Evolutionary conservation across 2,329 filamentous ascomycete species (phyloP).

Genomic region (Hypocrella siamensis): DNA sequence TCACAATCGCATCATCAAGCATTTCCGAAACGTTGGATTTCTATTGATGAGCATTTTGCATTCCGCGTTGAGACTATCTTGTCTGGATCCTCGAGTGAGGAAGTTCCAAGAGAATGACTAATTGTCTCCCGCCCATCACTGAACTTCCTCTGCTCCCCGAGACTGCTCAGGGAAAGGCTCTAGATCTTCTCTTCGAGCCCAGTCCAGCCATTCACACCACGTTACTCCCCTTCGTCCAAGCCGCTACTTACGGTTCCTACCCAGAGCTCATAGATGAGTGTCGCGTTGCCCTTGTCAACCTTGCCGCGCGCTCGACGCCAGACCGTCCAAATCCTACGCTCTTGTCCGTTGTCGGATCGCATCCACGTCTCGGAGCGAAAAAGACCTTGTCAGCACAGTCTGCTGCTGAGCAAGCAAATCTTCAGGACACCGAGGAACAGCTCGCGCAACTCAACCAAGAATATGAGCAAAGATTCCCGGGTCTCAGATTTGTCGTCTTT

Average conservation of each 20-base stretch:
- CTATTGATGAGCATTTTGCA: too few relatives aligned
- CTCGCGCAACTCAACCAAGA: constrained; percentile 53
- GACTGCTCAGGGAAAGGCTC: constrained; percentile 35
- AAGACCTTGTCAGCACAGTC: constrained; percentile 73
- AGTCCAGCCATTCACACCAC: constrained; percentile 59
- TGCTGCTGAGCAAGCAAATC: constrained; percentile 63
- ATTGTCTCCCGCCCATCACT: constrained; percentile 38
- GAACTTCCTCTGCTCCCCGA: constrained; percentile 40
- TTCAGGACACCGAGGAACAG: constrained; percentile 47
- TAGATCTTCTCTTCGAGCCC: constrained; percentile 78
- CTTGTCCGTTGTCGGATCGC: constrained; percentile 59
- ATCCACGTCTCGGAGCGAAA: constrained; percentile 70
- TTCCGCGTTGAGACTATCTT: too few relatives aligned
- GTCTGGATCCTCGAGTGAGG: too few relatives aligned
- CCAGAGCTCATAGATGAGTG: constrained; percentile 51
- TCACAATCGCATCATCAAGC: too few relatives aligned
- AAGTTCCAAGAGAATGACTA: not conserved
- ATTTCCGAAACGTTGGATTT: too few relatives aligned
- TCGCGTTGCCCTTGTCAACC: constrained; percentile 42
- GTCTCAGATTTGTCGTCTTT: constrained; percentile 79
- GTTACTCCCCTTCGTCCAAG: constrained; percentile 49
- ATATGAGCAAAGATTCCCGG: constrained; percentile 71
- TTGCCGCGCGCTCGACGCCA: constrained; percentile 33
- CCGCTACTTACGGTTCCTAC: constrained; percentile 48
- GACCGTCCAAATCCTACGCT: constrained; percentile 37